phyloP scores from a whole-genome alignment of 352 stramenopile genomes.

The Phytophthora foliorum region DNA sequence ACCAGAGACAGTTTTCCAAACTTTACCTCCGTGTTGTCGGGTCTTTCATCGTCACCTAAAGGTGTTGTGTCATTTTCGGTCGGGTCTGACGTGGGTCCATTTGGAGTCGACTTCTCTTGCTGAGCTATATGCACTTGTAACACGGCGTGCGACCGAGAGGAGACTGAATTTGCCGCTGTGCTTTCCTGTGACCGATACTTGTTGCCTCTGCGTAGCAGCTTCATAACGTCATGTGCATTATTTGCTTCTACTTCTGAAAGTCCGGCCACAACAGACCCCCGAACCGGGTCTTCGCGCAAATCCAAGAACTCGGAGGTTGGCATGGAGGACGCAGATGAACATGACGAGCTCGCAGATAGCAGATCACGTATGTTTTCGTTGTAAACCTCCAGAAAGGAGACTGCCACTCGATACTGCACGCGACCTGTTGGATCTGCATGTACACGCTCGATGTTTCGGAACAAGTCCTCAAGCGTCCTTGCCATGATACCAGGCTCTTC shows the following conservation, averaged over 20 bases:
- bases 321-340: conserved; percentile 27
- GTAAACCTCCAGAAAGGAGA: conserved; percentile 94
- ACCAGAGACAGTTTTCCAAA: conserved; percentile 93
- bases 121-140: conserved; percentile 89
- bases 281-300: conserved; percentile 88
- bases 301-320: conserved; percentile 64
- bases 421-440: conserved; percentile 22
- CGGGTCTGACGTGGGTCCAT: conserved; percentile 21
- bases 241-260: conserved; percentile 88
- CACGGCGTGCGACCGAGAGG: conserved; percentile 91
- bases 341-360: conserved; percentile 47
- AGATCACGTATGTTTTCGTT: conserved; percentile 95
- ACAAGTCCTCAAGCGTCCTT: conserved; percentile 87
- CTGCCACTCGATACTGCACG: conserved; percentile 62
- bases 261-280: conserved; percentile 84
- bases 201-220: conserved; percentile 88
- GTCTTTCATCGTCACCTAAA: neutral
- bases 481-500: conserved; percentile 92
- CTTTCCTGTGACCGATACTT: conserved; percentile 89
- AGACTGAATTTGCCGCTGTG: conserved; percentile 90
- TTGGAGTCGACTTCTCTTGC: conserved; percentile 44
- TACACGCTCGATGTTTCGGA: conserved; percentile 69
- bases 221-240: conserved; percentile 88
- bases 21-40: conserved; percentile 60
- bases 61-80: conserved; percentile 19